phyloP scores from a whole-genome alignment of 306 rosid genomes.

The Hylodesmum podocarpum region DNA sequence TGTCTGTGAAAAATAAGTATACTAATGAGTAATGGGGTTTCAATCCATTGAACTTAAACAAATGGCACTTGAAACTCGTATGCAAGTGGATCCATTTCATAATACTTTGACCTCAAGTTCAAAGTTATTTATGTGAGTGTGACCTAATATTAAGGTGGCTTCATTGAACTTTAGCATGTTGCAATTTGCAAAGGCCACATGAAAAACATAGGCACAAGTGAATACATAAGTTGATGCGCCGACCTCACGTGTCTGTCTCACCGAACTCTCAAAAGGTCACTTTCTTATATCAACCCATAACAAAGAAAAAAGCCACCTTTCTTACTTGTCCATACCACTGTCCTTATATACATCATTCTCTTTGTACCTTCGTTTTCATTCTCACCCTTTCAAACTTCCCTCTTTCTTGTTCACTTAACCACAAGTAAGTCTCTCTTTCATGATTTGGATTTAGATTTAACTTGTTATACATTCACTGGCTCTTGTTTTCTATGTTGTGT shows the following conservation, averaged over 20 bases:
- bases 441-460: not conserved
- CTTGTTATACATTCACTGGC: not conserved
- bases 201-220: not conserved
- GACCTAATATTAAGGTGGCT: not conserved
- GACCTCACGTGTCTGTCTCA: not conserved
- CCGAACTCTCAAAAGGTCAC: constrained; percentile 31
- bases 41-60: too few relatives aligned
- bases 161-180: not conserved
- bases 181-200: not conserved
- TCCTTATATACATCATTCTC: not conserved
- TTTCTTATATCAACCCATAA: not conserved
- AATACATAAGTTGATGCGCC: not conserved
- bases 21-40: too few relatives aligned
- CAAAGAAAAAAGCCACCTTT: not conserved
- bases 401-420: not conserved
- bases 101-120: not conserved
- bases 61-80: too few relatives aligned
- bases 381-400: not conserved
- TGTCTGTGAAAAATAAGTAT: too few relatives aligned
- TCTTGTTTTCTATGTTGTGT: not conserved
- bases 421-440: constrained; percentile 8
- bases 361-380: not conserved
- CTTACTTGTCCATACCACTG: not conserved
- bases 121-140: not conserved
- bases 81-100: not conserved